Base-by-base conservation (phyloP, 2,329 filamentous ascomycete genomes). In the Hypoxylon sp. region DNA sequence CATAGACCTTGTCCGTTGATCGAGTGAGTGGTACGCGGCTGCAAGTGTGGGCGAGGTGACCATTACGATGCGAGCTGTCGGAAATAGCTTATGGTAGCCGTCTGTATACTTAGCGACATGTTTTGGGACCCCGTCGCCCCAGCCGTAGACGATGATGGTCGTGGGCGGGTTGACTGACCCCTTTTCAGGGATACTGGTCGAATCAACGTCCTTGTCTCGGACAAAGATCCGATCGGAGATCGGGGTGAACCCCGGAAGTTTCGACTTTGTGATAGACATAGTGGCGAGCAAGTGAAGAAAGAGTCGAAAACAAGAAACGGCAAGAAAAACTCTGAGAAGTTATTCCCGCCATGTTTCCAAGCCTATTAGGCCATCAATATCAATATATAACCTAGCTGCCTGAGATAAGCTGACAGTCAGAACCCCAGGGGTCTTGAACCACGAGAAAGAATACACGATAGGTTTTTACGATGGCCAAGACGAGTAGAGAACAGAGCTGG, bases 51-150 rank as follows among this genome's bases (percentile, higher is more conserved):
- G 76, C 2, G 79, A 81, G 21, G 84, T 75, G 10, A 83, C 72
- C 29, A 83, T 75, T 24, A 86, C 72, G 53, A 84, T 80, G 33
- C 76, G 75, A 3, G 83, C 76, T 20, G 72, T 64, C 0, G 84
- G 83, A 64, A 77, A 86, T 0, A 85, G 77, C 10, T 70, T 65
- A 35, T 76, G 76, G 70, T 82, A 86, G 23, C 79, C 81, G 10
- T 79, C 76, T 11, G 79, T 74, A 64, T 85, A 87, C 68, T 87
- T 86, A 55, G 75, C 72, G 23, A 85, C 76, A 67, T 86, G 78
- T 60, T 81, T 82, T 2, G 83, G 79, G 10, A 74, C 71, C 18
- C 79, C 81, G 60, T 86, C 83, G 48, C 83, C 82, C 84, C 83
- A 86, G 65, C 82, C 78, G 68, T 79, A 86, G 57, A 87, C 75